Base-by-base conservation (phyloP, 164 flowering plant species). In the Vitis riparia region DNA sequence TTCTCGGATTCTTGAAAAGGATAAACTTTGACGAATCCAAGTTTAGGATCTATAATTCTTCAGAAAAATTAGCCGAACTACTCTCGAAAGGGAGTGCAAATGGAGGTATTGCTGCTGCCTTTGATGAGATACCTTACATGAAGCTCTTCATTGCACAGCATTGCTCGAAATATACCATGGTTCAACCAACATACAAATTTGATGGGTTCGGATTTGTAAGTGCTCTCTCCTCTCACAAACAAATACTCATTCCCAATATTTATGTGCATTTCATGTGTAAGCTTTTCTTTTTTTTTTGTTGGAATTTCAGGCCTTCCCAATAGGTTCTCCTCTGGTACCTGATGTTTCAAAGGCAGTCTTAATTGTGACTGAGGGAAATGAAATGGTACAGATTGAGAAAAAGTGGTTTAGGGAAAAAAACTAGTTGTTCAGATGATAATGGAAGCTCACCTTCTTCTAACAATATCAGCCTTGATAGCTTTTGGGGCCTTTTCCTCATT, bases 161-260 rank as follows among this genome's bases (percentile, higher is more conserved):
- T 30, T 76, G 85, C 55, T 58, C 55, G 15, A 67, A 78, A 23
- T 87, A 80, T 66, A 79, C 51, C 4, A 75, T 78, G 55, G 79
- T 73, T 51, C 81, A 81, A 60, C 85, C 87, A 4, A 79, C 69
- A 2, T 75, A 77, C 66, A 76, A 58, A 62, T 73, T 82, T 6
- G 87, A 30, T 49, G 89, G 89, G 11, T 74, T 86, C 47, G 88
- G 88, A 19, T 84, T 84, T 75, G 93, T 89, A 63, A 80, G 83
- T 77, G 14, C 14, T 52, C 7, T 51, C 51, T 51, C 49, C 15
- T 51, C 51, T 29, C 19, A 47, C 44, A 16, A 19, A 12, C 63
- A 44, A 32, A 9, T 44, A 51, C 27, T 32, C 32, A n/a, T 50
- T n/a, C 12, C 14, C 37, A 17, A 10, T 15, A 17, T n/a, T 17